These are phyloP conservation scores for Drosera capensis DNA, from an alignment of 148 eudicot genomes.

Conservation along the genomic window DNA sequence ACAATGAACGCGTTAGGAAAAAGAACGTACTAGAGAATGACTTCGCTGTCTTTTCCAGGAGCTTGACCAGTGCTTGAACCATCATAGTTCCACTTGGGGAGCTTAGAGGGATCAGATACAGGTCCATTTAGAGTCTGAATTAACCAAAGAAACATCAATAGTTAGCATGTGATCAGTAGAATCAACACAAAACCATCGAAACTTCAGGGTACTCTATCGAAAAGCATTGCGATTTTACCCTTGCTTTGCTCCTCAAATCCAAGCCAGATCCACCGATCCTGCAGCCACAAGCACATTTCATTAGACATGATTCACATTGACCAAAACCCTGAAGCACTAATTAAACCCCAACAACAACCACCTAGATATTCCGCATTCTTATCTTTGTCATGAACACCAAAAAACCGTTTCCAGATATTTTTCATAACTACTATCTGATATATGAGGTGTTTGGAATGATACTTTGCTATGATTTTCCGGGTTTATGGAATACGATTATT, in stretches of 20 bases:
- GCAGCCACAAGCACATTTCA: not conserved
- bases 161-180: not conserved
- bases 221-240: constrained; percentile 26
- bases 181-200: not conserved
- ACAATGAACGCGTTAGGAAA: not conserved
- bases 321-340: not conserved
- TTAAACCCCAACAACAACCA: not conserved
- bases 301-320: not conserved
- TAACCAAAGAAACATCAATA: not conserved
- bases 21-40: constrained; percentile 28
- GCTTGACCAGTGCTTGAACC: constrained; percentile 48
- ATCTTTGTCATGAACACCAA: not conserved
- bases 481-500: not conserved
- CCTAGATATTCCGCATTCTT: not conserved
- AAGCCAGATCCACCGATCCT: constrained; percentile 96
- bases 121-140: constrained; percentile 30
- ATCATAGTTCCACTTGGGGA: constrained; percentile 48
- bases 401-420: not conserved
- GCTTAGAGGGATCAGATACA: constrained; percentile 17
- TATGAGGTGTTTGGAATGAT: not conserved
- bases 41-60: constrained; percentile 44
- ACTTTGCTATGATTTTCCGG: not conserved
- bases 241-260: constrained; percentile 91
- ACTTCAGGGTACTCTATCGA: not conserved
- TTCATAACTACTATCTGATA: not conserved